These are phyloP conservation scores for Solioccasus polychromus DNA, from an alignment of 768 basidiomycete species.

Conservation along the genomic window DNA sequence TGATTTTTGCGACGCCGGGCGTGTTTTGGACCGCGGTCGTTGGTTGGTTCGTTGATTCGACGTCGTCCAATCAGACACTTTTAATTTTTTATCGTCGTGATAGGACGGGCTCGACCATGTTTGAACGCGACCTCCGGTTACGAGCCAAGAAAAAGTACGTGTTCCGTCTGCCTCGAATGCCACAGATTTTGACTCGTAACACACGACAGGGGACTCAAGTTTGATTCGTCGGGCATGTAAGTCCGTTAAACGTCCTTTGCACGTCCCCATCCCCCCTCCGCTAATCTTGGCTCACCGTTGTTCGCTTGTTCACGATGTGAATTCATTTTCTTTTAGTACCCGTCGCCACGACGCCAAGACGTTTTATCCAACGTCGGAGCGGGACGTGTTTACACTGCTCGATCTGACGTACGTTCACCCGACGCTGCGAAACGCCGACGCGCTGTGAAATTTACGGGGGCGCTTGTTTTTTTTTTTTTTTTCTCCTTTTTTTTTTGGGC, in stretches of 20 bases:
- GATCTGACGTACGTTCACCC: slow-evolving; percentile 73
- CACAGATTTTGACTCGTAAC: slow-evolving; percentile 1
- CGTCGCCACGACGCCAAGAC: slow-evolving; percentile 61
- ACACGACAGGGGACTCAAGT: slow-evolving; percentile 64
- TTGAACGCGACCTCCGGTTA: slow-evolving; percentile 77
- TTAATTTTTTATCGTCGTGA: not conserved
- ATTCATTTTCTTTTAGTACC: slow-evolving; percentile 27
- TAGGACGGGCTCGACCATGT: slow-evolving; percentile 91
- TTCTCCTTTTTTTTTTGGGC: not conserved
- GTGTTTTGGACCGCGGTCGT: slow-evolving; percentile 87
- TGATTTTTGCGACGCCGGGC: slow-evolving; percentile 75
- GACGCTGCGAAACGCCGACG: slow-evolving; percentile 67
- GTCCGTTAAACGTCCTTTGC: slow-evolving; percentile 17
- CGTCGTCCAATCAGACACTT: not conserved
- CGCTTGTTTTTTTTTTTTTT: not conserved
- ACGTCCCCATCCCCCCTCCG: too few relatives aligned
- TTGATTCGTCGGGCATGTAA: slow-evolving; percentile 80
- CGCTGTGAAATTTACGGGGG: slow-evolving; percentile 35
- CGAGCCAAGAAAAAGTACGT: slow-evolving; percentile 65
- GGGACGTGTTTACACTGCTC: slow-evolving; percentile 69
- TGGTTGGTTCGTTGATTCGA: slow-evolving; percentile 62
- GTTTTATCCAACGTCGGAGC: slow-evolving; percentile 60
- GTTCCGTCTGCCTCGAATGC: not conserved
- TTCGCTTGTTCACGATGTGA: too few relatives aligned
- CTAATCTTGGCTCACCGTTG: too few relatives aligned